These are phyloP conservation scores for Pyrenochaeta sp. DNA, from an alignment of 2,329 filamentous ascomycete species.

Conservation along the genomic window DNA sequence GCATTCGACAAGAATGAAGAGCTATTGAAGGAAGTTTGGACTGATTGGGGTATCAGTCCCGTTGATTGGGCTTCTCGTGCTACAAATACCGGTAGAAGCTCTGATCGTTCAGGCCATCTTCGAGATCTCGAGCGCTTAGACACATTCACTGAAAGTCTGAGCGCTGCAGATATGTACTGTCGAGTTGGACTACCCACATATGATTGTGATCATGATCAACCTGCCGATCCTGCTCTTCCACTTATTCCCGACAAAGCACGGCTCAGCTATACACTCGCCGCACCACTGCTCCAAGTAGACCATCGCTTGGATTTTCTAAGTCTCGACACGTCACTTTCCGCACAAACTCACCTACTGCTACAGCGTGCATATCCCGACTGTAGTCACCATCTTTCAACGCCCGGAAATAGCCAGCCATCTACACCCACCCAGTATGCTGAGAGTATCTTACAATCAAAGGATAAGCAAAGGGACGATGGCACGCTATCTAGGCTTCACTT, in stretches of 20 bases:
- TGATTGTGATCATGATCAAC: conserved; percentile 49
- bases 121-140: conserved; percentile 60
- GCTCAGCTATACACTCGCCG: conserved; percentile 63
- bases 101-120: neutral
- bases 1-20: conserved; percentile 66
- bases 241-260: conserved; percentile 63
- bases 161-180: conserved; percentile 71
- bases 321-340: conserved; percentile 47
- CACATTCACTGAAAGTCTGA: conserved; percentile 66
- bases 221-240: conserved; percentile 71
- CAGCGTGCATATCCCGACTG: conserved; percentile 21
- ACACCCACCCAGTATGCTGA: conserved; percentile 31
- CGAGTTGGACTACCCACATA: conserved; percentile 56
- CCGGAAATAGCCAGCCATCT: neutral
- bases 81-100: neutral
- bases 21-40: conserved; percentile 69
- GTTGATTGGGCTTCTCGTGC: conserved; percentile 57
- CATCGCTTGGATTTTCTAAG: conserved; percentile 55
- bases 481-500: conserved; percentile 52
- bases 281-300: conserved; percentile 63
- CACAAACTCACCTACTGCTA: conserved; percentile 31
- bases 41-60: conserved; percentile 72
- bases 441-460: conserved; percentile 41
- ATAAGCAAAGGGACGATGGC: conserved; percentile 18
- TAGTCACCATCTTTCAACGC: neutral